A percentile compares a stretch with the other conserved stretches of the same genome.
phyloP scores from a whole-genome alignment of 164 flowering plant genomes.

The Hamamelis virginiana region DNA sequence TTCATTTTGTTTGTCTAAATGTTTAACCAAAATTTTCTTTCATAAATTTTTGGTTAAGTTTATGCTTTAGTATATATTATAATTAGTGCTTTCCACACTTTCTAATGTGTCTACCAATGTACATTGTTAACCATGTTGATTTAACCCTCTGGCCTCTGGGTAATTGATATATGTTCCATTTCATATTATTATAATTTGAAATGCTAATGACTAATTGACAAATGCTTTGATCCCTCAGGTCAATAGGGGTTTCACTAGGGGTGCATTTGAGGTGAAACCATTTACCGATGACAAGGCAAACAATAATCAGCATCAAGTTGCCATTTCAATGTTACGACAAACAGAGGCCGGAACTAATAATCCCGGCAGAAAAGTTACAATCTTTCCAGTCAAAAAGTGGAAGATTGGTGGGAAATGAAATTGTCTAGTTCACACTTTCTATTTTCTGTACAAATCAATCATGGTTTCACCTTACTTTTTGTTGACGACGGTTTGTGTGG shows the following conservation, averaged over 20 bases:
- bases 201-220: neutral
- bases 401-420: conserved; percentile 44
- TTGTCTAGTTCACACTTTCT: neutral
- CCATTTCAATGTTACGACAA: conserved; percentile 47
- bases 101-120: too few relatives aligned
- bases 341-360: conserved; percentile 34
- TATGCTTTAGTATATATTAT: too few relatives aligned
- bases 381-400: conserved; percentile 67
- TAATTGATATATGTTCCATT: too few relatives aligned
- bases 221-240: conserved; percentile 44
- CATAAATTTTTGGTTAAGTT: too few relatives aligned
- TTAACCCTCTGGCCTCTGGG: too few relatives aligned
- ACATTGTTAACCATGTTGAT: too few relatives aligned
- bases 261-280: conserved; percentile 73
- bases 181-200: neutral
- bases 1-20: too few relatives aligned
- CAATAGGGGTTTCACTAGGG: conserved; percentile 72
- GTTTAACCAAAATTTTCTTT: too few relatives aligned
- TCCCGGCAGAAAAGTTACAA: conserved; percentile 43
- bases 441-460: neutral
- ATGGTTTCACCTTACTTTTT: neutral
- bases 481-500: too few relatives aligned
- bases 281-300: conserved; percentile 47
- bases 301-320: conserved; percentile 38
- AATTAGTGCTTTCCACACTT: too few relatives aligned